These are phyloP conservation scores for Tuber melanosporum DNA, from an alignment of 495 filamentous ascomycete species.

Conservation along the genomic window DNA sequence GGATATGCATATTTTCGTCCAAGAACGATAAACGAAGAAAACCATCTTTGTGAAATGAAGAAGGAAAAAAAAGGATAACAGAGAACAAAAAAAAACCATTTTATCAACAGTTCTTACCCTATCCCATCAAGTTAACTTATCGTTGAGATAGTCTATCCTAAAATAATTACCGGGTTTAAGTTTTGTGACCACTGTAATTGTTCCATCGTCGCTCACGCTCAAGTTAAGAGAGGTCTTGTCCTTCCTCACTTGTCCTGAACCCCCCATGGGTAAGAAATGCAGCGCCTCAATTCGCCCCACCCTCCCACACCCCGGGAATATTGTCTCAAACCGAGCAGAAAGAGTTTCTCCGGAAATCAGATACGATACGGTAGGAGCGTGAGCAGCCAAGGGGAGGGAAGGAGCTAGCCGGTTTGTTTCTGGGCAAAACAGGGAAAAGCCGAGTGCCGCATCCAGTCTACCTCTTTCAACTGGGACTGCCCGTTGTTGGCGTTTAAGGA, in stretches of 20 bases:
- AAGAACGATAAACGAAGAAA: neutral
- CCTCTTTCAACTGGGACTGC: neutral
- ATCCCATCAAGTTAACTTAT: neutral
- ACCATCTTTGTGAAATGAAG: neutral
- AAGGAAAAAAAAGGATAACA: neutral
- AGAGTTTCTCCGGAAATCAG: conserved; percentile 33
- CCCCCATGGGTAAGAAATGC: neutral
- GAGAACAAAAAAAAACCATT: neutral
- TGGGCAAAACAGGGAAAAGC: conserved; percentile 23
- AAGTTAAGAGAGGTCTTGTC: neutral
- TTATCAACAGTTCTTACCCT: neutral
- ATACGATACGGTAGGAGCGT: conserved; percentile 22
- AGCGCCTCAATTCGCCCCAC: neutral
- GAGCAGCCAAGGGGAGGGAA: conserved; percentile 12
- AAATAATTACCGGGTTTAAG: neutral
- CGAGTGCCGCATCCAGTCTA: conserved; percentile 16
- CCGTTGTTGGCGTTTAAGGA: conserved; percentile 4
- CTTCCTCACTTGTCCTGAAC: neutral
- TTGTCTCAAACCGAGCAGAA: conserved; percentile 30
- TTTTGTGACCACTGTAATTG: neutral
- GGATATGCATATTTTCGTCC: conserved; percentile 3
- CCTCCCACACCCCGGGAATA: conserved; percentile 5
- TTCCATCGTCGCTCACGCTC: neutral
- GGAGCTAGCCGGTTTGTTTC: conserved; percentile 31
- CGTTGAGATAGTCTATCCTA: neutral